These are phyloP conservation scores for Marasmius fiardii DNA, from an alignment of 1,284 basidiomycete species.

Conservation along the genomic window DNA sequence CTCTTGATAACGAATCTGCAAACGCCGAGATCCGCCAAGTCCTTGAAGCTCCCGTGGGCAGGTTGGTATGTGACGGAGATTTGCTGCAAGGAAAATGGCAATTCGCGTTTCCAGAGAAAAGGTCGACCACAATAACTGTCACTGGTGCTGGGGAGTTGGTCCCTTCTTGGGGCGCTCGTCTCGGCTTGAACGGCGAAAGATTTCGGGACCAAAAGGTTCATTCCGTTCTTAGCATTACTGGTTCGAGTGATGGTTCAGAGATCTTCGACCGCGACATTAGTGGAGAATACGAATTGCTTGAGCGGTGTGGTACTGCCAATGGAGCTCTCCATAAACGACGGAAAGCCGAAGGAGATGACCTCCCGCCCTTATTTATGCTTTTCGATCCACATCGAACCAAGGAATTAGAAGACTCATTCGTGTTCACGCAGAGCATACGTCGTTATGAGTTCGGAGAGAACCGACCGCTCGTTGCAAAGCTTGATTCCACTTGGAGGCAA, in stretches of 20 bases:
- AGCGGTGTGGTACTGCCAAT: conserved; percentile 89
- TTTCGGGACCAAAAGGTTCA: conserved; percentile 69
- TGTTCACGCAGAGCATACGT: conserved; percentile 77
- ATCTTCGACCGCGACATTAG: conserved; percentile 80
- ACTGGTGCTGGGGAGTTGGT: conserved; percentile 70
- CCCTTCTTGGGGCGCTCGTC: conserved; percentile 80
- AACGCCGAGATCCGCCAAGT: conserved; percentile 78
- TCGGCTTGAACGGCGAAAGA: conserved; percentile 72
- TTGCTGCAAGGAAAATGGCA: conserved; percentile 80
- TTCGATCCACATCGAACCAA: conserved; percentile 83
- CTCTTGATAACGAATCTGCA: conserved; percentile 67
- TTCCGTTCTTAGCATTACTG: conserved; percentile 62
- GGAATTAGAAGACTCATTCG: conserved; percentile 72
- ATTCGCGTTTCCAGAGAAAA: conserved; percentile 70
- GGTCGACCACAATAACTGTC: conserved; percentile 57
- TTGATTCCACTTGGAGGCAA: conserved; percentile 78
- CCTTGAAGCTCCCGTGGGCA: conserved; percentile 74
- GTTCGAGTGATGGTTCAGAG: conserved; percentile 44
- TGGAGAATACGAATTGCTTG: conserved; percentile 76
- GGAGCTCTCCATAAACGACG: conserved; percentile 78
- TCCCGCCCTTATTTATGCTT: conserved; percentile 77
- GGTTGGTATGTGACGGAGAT: conserved; percentile 58
- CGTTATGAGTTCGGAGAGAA: conserved; percentile 80
- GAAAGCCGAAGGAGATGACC: conserved; percentile 34
- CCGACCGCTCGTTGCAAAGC: conserved; percentile 69